Evolutionary conservation across 768 basidiomycete species (phyloP), one percentile per base, ranked within the genome.

Genomic region (Daedaleopsis nitida): DNA sequence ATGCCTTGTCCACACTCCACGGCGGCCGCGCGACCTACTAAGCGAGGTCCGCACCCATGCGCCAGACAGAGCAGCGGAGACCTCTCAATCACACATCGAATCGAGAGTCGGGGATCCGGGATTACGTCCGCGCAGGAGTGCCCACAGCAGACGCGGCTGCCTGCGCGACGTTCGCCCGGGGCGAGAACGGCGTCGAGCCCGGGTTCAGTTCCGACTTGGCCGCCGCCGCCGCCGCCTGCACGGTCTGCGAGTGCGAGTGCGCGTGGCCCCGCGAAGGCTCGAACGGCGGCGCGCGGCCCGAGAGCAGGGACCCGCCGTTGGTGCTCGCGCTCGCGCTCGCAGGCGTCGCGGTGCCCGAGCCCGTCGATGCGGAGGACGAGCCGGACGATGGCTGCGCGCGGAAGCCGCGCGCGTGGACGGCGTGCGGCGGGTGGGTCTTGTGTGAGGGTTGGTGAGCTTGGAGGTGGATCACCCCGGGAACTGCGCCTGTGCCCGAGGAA

Each of bases 271-370:
- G 47, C 44, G 71, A 75, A 1, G 83, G 84, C 65, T 86, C 84
- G 56, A 86, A 86, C 16, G 83, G 80, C 4, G 79, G 75, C 2
- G 84, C 85, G 42, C 78, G 80, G 59, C 80, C 79, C 11, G 84
- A 85, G n/a, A 85, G 68, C 13, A 73, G 80, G 9, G 81, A 82
- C 3, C 45, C 63, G 42, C 56, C 60, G 27, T 52, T 49, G 9
- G 65, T 32, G 60, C 64, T 42, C 39, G 39, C 39, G 3, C 64
- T 42, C 39, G 39, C 39, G 13, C 39, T 17, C 4, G 47, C 47
- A 0, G 47, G 47, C 23, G 47, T 49, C 23, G 47, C 21, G 23
- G 47, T 39, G 54, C 60, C 50, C 52, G 64, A 59, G 39, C 66
- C 56, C 16, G 58, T 39, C 13, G 59, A 42, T 17, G 53, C 44